Evolutionary conservation across 2,329 filamentous ascomycete species (phyloP).

Genomic region (Meredithiella fracta): DNA sequence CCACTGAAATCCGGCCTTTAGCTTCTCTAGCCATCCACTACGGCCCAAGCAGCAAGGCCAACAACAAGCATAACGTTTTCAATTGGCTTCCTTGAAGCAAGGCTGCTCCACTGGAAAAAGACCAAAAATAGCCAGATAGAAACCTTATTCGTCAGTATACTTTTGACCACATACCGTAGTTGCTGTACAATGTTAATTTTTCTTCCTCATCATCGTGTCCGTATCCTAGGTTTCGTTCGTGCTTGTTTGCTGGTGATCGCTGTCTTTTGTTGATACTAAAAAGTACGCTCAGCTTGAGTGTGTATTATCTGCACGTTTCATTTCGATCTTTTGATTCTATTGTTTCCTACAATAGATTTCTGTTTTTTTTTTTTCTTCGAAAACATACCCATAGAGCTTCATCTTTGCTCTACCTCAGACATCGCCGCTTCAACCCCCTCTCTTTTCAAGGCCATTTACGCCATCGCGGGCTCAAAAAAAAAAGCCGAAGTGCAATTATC

Average conservation of each 20-base stretch:
- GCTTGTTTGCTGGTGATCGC: background rate
- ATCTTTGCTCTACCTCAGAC: too few species aligned
- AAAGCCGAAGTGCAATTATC: too few species aligned
- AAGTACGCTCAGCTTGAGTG: background rate
- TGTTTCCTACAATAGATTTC: background rate
- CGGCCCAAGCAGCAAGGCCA: background rate
- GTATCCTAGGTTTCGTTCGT: background rate
- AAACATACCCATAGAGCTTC: too few species aligned
- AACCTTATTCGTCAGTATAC: background rate
- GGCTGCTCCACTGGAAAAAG: slow-evolving; percentile 3
- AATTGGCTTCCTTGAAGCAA: slow-evolving; percentile 3
- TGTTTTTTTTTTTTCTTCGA: too few species aligned
- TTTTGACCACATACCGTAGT: background rate
- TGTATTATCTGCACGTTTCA: background rate
- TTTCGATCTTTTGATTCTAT: background rate
- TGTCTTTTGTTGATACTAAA: background rate
- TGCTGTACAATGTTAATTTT: slow-evolving; percentile 5
- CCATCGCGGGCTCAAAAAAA: too few species aligned
- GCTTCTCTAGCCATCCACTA: background rate
- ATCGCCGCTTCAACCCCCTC: too few species aligned
- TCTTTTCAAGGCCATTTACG: too few species aligned
- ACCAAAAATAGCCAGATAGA: background rate
- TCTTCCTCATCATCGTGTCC: slow-evolving; percentile 5
- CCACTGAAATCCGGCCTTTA: background rate
- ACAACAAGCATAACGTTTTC: slow-evolving; percentile 1